A percentile compares a stretch with the other conserved stretches of the same genome.
Evolutionary conservation across 2,329 filamentous ascomycete species (phyloP).

Genomic region (Fusarium aywerte): DNA sequence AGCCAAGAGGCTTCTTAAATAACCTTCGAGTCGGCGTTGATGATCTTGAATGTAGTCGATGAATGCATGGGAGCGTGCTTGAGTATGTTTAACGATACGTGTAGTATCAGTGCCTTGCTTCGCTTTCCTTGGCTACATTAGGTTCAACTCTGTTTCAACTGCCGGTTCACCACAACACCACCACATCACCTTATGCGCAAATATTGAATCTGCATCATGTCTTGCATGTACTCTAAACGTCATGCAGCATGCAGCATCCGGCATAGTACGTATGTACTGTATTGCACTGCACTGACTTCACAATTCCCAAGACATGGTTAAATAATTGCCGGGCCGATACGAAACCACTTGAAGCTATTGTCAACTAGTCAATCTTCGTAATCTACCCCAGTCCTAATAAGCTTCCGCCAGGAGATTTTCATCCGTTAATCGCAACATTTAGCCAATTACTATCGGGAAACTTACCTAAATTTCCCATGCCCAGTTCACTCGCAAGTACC

Average conservation of each 20-base stretch:
- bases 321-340: background rate
- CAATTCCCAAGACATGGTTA: background rate
- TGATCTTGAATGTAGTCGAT: background rate
- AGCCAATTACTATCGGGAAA: background rate
- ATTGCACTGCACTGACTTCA: background rate
- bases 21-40: background rate
- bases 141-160: conserved; percentile 20
- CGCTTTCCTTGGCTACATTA: conserved; percentile 1
- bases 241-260: background rate
- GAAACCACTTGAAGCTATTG: background rate
- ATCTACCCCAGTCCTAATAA: background rate
- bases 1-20: background rate
- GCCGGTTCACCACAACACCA: conserved; percentile 15
- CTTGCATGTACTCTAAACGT: conserved; percentile 2
- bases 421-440: background rate
- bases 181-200: background rate
- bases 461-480: conserved; percentile 29
- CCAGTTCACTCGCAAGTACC: conserved; percentile 18
- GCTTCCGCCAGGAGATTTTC: background rate
- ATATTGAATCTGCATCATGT: background rate
- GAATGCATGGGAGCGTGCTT: background rate
- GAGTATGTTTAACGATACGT: background rate
- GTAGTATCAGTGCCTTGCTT: background rate
- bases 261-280: too few relatives aligned
- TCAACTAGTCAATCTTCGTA: background rate